These are phyloP conservation scores for Zygosaccharomyces bailii DNA, from an alignment of 805 yeast species.

Conservation along the genomic window DNA sequence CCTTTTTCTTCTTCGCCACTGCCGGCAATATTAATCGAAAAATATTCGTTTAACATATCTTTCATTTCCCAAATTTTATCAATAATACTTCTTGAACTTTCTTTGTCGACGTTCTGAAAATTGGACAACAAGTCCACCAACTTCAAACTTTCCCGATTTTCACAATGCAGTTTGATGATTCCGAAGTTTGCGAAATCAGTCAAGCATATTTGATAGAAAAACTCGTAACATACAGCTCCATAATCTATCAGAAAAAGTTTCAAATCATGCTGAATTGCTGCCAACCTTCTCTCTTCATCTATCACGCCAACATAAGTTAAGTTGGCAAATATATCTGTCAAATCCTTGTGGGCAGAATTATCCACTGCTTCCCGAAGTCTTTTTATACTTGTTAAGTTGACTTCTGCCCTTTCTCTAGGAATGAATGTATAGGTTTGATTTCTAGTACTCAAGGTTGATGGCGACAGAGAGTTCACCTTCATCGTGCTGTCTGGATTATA, in stretches of 20 bases:
- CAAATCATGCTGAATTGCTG: conserved; percentile 83
- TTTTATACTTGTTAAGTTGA: conserved; percentile 57
- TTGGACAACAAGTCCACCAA: conserved; percentile 19
- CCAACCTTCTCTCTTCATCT: conserved; percentile 63
- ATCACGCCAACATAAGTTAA: conserved; percentile 79
- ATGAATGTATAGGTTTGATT: conserved; percentile 15
- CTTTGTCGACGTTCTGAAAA: conserved; percentile 20
- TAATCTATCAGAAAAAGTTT: conserved; percentile 77
- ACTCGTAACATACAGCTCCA: conserved; percentile 58
- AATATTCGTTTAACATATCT: conserved; percentile 82
- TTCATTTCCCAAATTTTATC: conserved; percentile 46
- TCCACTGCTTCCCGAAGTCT: conserved; percentile 53
- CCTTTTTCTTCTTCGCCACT: conserved; percentile 31
- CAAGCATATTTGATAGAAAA: conserved; percentile 78
- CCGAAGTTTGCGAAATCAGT: conserved; percentile 84
- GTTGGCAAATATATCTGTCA: conserved; percentile 67
- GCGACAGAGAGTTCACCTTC: neutral
- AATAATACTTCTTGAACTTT: conserved; percentile 28
- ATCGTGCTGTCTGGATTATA: neutral
- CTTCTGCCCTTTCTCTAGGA: conserved; percentile 37
- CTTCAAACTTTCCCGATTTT: conserved; percentile 14
- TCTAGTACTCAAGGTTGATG: neutral
- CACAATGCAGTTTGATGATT: conserved; percentile 38
- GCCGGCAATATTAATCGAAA: conserved; percentile 45
- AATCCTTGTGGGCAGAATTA: conserved; percentile 41